Conservation (phyloP, 2,329 filamentous ascomycete genomes). For the Rutstroemia sp. region DNA sequence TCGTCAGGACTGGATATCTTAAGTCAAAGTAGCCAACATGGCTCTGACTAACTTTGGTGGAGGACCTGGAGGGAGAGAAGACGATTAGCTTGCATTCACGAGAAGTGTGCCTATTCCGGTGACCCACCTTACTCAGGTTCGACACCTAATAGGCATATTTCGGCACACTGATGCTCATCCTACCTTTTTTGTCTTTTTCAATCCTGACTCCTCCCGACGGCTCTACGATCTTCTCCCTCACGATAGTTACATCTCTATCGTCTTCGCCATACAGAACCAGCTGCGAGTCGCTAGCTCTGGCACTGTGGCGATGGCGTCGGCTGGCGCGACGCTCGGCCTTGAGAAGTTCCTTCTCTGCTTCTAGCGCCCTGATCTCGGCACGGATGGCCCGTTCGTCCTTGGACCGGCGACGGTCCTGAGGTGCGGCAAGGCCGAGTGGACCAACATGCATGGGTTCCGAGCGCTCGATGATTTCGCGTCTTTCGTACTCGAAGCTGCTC, state of each 20-base stretch:
- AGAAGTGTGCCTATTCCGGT: conserved; percentile 13
- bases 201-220: conserved; percentile 58
- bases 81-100: conserved; percentile 17
- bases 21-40: conserved; percentile 66
- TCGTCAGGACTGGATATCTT: background rate
- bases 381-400: conserved; percentile 52
- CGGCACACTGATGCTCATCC: conserved; percentile 78
- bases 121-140: conserved; percentile 23
- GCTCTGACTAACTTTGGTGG: conserved; percentile 57
- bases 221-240: conserved; percentile 46
- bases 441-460: conserved; percentile 29
- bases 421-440: conserved; percentile 36
- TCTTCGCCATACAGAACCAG: conserved; percentile 54
- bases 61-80: conserved; percentile 42
- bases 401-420: conserved; percentile 28
- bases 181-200: conserved; percentile 93
- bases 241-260: conserved; percentile 41
- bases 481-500: conserved; percentile 17
- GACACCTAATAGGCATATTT: conserved; percentile 45
- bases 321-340: conserved; percentile 48
- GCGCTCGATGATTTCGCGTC: conserved; percentile 21
- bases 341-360: conserved; percentile 37
- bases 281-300: conserved; percentile 51
- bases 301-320: conserved; percentile 40
- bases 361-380: conserved; percentile 49